Evolutionary conservation across 192 early-diverging fungal genomes (phyloP), one percentile per base, ranked within the genome.

Genomic region (Phlyctochytrium planicorne): DNA sequence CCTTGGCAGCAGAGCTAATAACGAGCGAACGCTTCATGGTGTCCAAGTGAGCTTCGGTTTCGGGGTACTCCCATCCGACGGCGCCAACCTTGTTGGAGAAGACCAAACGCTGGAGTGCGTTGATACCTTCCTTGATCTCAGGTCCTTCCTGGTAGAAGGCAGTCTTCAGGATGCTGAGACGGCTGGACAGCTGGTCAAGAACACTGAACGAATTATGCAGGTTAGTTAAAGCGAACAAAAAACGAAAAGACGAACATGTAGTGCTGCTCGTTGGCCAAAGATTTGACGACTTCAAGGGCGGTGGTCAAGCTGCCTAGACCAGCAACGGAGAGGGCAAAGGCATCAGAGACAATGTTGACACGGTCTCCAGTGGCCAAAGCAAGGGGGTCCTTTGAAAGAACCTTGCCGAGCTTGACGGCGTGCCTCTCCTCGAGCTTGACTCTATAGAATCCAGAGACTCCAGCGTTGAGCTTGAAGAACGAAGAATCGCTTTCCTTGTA

Each of bases 391-490:
- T 75, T 82, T 25, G 83, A 65, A 61, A 94, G 73, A 14, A 72
- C 70, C 23, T 74, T 53, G 6, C 67, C 77, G 34, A 84, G 59
- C n/a, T 60, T 34, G 0, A 29, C 37, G 24, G 79, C 69, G 34
- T 81, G 74, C 29, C 60, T 25, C 50, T 71, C 69, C 59, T 34
- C 30, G 56, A 81, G 72, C 24, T 88, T 83, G 1, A 96, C 94
- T 30, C 97, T 88, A 81, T 90, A 98, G 60, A 98, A 82, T 2
- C 92, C 90, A 31, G 85, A 90, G 40, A 87, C 86, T 60, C 81
- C 80, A 37, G 80, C 75, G 83, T 98, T 98, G 63, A 98, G 82
- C 80, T 96, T 96, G 79, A 85, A 92, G 72, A 88, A 89, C 20
- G 84, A 68, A 60, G 60, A 72, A 23, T 60, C 59, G 12, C 40